Percentiles rank a stretch among this genome's conserved stretches.
phyloP scores from a whole-genome alignment of 331 rosid genomes.

The Erythrophleum ivorense region DNA sequence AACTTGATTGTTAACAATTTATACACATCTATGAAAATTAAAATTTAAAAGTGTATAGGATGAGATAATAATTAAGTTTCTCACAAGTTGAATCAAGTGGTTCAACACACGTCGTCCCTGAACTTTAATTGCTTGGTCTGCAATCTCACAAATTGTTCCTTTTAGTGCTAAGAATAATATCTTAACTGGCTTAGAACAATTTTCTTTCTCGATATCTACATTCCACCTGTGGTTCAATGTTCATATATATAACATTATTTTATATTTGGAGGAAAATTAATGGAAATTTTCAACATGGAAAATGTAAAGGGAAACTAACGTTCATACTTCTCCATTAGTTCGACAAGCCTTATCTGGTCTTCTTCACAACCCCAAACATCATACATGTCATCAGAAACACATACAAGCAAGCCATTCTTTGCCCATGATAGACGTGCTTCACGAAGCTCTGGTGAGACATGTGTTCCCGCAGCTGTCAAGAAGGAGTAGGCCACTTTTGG shows the following conservation, averaged over 20 bases:
- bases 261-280: neutral
- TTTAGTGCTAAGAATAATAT: conserved; percentile 53
- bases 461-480: conserved; percentile 73
- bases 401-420: conserved; percentile 71
- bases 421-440: conserved; percentile 90
- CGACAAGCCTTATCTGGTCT: conserved; percentile 69
- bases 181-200: conserved; percentile 60
- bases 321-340: conserved; percentile 66
- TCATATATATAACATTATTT: too few species aligned
- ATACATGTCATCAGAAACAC: conserved; percentile 83
- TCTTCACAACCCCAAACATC: conserved; percentile 75
- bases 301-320: too few species aligned
- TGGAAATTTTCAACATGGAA: too few species aligned
- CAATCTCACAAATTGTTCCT: conserved; percentile 51
- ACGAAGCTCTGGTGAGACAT: conserved; percentile 60
- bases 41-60: too few species aligned
- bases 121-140: conserved; percentile 36
- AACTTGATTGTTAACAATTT: too few species aligned
- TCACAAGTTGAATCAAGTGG: conserved; percentile 51
- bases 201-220: conserved; percentile 38
- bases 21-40: too few species aligned
- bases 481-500: conserved; percentile 42
- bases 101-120: conserved; percentile 46
- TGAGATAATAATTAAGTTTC: neutral
- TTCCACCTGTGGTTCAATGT: conserved; percentile 56